phyloP scores from a whole-genome alignment of 257 asterid species.

The Solanum tarapatanum region DNA sequence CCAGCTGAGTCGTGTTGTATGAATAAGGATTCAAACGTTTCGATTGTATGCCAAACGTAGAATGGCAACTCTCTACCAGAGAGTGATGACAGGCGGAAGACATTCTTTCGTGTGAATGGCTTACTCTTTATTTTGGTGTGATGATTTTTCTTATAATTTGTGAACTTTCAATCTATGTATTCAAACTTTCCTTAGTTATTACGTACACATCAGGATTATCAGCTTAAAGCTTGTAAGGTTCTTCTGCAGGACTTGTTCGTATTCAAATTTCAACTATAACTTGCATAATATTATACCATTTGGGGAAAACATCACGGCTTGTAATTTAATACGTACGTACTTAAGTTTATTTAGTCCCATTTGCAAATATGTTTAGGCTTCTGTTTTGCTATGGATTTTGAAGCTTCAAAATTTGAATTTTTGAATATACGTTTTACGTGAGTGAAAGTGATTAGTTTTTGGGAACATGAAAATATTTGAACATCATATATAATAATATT shows the following conservation, averaged over 20 bases:
- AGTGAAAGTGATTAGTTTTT: not conserved
- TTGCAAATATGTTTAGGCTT: not conserved
- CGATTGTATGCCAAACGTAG: not conserved
- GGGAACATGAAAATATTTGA: not conserved
- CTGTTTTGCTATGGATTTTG: not conserved
- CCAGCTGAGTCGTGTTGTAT: conserved; percentile 9
- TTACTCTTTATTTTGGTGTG: not conserved
- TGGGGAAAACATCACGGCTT: not conserved
- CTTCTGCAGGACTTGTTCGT: not conserved
- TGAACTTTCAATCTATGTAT: not conserved
- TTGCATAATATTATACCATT: not conserved
- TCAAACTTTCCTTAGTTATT: not conserved
- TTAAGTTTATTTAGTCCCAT: not conserved
- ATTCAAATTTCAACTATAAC: not conserved
- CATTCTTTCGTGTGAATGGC: not conserved
- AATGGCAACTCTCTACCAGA: not conserved
- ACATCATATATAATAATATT: too few relatives aligned
- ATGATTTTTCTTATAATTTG: not conserved
- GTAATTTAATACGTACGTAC: not conserved
- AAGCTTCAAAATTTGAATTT: not conserved
- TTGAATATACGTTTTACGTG: not conserved
- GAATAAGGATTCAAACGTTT: not conserved
- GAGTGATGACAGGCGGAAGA: not conserved
- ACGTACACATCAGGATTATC: not conserved
- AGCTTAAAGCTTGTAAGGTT: not conserved